Evolutionary conservation across 2,329 filamentous ascomycete genomes (phyloP).

Genomic region (Aspergillus amoenus): DNA sequence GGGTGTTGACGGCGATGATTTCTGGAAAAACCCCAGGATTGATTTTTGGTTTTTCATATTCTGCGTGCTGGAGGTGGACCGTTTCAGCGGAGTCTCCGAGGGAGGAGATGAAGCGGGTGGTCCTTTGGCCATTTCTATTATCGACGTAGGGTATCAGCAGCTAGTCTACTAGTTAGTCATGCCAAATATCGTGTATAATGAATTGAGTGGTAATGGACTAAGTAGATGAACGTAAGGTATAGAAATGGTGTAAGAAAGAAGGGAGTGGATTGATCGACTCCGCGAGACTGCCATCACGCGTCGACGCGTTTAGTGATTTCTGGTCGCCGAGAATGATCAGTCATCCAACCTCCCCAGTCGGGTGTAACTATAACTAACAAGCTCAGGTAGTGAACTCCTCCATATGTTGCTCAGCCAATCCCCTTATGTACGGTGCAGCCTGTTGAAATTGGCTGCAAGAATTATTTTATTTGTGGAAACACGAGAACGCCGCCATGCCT

Average conservation of each 20-base stretch:
- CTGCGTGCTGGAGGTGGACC: slow-evolving; percentile 41
- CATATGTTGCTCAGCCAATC: not conserved
- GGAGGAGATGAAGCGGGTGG: slow-evolving; percentile 31
- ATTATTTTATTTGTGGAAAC: not conserved
- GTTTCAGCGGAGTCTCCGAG: slow-evolving; percentile 41
- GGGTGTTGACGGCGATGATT: slow-evolving; percentile 49
- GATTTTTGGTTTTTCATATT: slow-evolving; percentile 65
- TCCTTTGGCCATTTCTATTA: slow-evolving; percentile 39
- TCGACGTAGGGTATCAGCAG: not conserved
- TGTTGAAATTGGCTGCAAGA: not conserved
- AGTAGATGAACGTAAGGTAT: not conserved
- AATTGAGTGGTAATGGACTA: not conserved
- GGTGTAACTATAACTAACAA: no score
- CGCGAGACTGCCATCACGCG: slow-evolving; percentile 29
- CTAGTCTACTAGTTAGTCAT: slow-evolving; percentile 3
- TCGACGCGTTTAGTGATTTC: slow-evolving; percentile 41
- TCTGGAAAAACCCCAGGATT: slow-evolving; percentile 79
- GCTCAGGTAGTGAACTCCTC: not conserved
- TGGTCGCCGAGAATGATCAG: slow-evolving; percentile 9
- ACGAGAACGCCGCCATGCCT: not conserved
- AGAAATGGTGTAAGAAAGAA: not conserved
- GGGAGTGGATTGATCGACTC: slow-evolving; percentile 16
- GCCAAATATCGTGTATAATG: not conserved
- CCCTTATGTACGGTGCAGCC: not conserved
- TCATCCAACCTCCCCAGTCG: not conserved